Percentiles rank a stretch among this genome's conserved stretches.
These are phyloP conservation scores for Cadophora gregata DNA, from an alignment of 2,329 filamentous ascomycete genomes.

Conservation along the genomic window DNA sequence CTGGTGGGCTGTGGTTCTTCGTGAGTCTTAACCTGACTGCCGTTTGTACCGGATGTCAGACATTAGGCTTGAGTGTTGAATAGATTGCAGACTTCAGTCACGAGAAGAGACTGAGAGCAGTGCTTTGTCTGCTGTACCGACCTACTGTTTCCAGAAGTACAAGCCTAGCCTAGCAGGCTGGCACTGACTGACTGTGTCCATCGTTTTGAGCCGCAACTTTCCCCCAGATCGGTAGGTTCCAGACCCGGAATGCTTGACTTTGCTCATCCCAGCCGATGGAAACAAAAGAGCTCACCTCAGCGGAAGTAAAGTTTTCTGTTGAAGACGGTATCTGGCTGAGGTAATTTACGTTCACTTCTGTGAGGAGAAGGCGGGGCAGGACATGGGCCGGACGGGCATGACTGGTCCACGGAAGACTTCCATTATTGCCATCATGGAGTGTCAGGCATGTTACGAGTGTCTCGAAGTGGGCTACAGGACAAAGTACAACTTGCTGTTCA, in stretches of 20 bases:
- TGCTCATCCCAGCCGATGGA: neutral
- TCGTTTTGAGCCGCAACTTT: neutral
- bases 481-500: no score
- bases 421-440: no score
- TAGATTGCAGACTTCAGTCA: neutral
- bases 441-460: no score
- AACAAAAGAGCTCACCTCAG: constrained; percentile 5
- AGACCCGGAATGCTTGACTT: constrained; percentile 15
- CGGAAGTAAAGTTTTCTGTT: neutral
- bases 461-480: no score
- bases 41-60: neutral
- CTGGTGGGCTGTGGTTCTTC: constrained; percentile 1
- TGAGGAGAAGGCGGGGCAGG: no score
- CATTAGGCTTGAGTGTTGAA: neutral
- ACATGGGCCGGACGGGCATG: no score
- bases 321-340: no score
- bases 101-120: neutral
- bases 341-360: no score
- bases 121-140: constrained; percentile 10
- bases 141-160: neutral
- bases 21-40: neutral
- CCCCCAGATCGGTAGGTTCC: constrained; percentile 14
- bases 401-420: no score
- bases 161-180: no score
- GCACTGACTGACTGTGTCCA: neutral